phyloP scores from a whole-genome alignment of 306 rosid species.

The Acacia melanoxylon region DNA sequence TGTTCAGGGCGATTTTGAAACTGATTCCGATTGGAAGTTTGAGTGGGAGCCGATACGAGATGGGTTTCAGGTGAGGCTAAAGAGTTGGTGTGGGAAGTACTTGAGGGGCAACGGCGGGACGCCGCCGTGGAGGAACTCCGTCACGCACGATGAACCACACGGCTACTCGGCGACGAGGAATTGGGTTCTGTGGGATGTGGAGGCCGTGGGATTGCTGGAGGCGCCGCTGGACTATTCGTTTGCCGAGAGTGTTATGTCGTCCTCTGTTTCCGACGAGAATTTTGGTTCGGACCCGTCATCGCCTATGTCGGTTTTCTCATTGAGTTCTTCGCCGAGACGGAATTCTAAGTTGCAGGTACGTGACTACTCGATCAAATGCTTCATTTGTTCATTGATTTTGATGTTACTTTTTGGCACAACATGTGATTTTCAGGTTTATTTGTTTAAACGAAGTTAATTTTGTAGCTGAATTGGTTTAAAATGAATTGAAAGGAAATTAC shows the following conservation, averaged over 20 bases:
- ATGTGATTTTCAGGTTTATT: neutral
- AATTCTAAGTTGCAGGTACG: conserved; percentile 1
- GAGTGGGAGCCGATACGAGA: conserved; percentile 77
- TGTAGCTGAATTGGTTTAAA: neutral
- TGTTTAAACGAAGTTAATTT: no score
- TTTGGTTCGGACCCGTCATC: conserved; percentile 39
- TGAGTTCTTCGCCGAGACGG: neutral
- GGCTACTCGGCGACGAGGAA: conserved; percentile 41
- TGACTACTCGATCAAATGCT: neutral
- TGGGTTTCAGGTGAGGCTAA: conserved; percentile 62
- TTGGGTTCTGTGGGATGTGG: conserved; percentile 75
- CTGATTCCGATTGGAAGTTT: conserved; percentile 36
- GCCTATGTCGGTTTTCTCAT: conserved; percentile 26
- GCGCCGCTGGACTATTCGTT: conserved; percentile 9
- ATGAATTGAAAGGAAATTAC: neutral
- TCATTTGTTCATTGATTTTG: neutral
- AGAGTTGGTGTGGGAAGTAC: conserved; percentile 73
- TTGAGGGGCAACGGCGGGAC: conserved; percentile 80
- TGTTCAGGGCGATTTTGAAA: conserved; percentile 35
- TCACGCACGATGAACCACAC: conserved; percentile 72
- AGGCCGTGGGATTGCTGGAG: conserved; percentile 30
- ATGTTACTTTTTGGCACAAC: neutral
- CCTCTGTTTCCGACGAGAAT: conserved; percentile 46
- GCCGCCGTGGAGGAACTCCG: conserved; percentile 85
- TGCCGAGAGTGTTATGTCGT: conserved; percentile 32